Base-by-base conservation (phyloP, 1,284 basidiomycete genomes). In the Pseudozyma tsukubaensis region DNA sequence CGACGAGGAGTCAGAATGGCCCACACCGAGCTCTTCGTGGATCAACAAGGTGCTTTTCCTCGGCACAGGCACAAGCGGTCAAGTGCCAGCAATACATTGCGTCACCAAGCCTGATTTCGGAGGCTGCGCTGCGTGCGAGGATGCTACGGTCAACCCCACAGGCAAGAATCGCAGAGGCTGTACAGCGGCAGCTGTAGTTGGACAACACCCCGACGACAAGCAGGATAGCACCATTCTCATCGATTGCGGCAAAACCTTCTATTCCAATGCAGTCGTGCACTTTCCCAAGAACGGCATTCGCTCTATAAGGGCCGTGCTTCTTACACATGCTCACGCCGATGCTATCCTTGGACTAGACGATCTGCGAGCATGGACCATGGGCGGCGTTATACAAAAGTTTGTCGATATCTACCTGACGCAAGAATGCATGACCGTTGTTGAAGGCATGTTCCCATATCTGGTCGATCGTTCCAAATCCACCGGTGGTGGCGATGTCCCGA, bases 221-320 rank as follows among this genome's bases (percentile, higher is more conserved):
- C 53, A 60, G 1, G 52, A 68, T 14, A 76, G 68, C 16, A 69
- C 71, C 29, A 78, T 83, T 39, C 48, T 83, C n/a, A 81, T 83
- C 56, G 82, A 83, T 55, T 81, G 79, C 50, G 82, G 82, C 10
- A 81, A 81, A 55, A 83, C 81, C 3, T 83, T 83, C 51, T 81
- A 83, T 49, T 58, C 61, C 13, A 76, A 77, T 13, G 76, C 75
- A 1, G 24, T 82, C 16, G 60, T 57, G 3, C 54, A 64, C 35
- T 82, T 82, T 44, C 66, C 73, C 1, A 43, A 34, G 16, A 55
- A 82, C 29, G 61, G 70, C 11, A 59, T 81, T 34, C 71, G 79
- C 0, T 49, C 65, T 13, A 79, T 83, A 34, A 64, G 77, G 29
- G 82, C 79, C 0, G 75, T 83, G 24, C 55, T 83, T 14, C 72